Evolutionary conservation across 371 early-diverging fungal genomes (phyloP).

Genomic region (Nematocida parisii): DNA sequence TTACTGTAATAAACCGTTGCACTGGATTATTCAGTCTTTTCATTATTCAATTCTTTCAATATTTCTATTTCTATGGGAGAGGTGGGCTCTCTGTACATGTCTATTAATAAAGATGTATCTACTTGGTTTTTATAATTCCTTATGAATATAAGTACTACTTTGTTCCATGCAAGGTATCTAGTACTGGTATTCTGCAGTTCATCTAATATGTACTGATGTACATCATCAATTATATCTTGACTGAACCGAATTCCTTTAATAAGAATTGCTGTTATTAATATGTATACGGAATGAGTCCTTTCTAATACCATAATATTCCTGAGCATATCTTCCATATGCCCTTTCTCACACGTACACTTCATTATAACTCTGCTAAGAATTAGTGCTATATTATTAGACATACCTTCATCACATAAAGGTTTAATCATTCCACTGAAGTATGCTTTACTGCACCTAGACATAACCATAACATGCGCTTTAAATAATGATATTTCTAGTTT

Average conservation of each 20-base stretch:
- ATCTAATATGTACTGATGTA: conserved; percentile 15
- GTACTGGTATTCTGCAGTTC: background rate
- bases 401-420: conserved; percentile 46
- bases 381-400: conserved; percentile 51
- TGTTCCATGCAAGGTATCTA: conserved; percentile 38
- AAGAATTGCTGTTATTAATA: conserved; percentile 57
- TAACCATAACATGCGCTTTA: conserved; percentile 16
- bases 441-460: conserved; percentile 29
- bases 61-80: conserved; percentile 23
- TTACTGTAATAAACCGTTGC: too few species aligned
- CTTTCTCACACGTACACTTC: conserved; percentile 34
- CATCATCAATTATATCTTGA: conserved; percentile 1
- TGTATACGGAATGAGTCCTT: conserved; percentile 21
- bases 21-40: background rate
- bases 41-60: background rate
- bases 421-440: conserved; percentile 18
- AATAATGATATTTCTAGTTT: conserved; percentile 54
- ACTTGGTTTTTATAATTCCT: conserved; percentile 22
- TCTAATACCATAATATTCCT: background rate
- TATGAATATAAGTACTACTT: conserved; percentile 35
- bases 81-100: background rate
- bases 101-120: background rate
- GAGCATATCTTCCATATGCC: conserved; percentile 61
- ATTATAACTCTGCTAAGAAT: conserved; percentile 61
- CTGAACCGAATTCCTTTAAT: conserved; percentile 58